Base-by-base conservation (phyloP, 108 stramenopile species). In the Chaetoceros tenuissimus region DNA sequence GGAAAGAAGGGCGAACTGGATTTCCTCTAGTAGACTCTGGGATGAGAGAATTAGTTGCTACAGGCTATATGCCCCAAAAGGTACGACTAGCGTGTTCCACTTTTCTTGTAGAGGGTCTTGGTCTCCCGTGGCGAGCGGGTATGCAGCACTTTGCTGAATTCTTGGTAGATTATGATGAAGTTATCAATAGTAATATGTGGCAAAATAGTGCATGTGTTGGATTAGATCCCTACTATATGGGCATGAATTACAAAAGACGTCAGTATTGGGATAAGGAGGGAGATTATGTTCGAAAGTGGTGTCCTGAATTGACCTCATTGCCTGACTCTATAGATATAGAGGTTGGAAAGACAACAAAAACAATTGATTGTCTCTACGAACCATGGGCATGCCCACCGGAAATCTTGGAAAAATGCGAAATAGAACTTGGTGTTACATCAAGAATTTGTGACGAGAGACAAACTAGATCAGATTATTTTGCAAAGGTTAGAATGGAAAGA, bases 151-250 rank as follows among this genome's bases (percentile, higher is more conserved):
- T 79, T 50, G 50, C 62, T 20, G 47, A 72, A 19, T 64, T 54
- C 19, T 59, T 79, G 3, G 57, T 79, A 16, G 78, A 79, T 60
- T 57, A 50, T 20, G 78, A 79, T 55, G 48, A 52, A 5, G 67
- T 63, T 20, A 79, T 79, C 20, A 79, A 79, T 62, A 61, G 52
- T 21, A 25, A 55, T 26, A 79, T 79, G 78, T 79, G 78, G 78
- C 70, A 72, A 56, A 79, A 79, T 62, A 74, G 67, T 1, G 78
- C 74, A 18, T 40, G 57, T 28, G 43, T 46, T 48, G 78, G 78
- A 1, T 46, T 75, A 22, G 78, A 79, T 66, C 71, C 73, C 2
- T 79, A 63, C 51, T 75, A 79, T 48, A 48, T 30, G 20, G 66
- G 64, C 20, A 55, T 75, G 51, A 7, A 55, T 31, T 62, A 45